A percentile compares a stretch with the other conserved stretches of the same genome.
These are phyloP conservation scores for Pythium volutum DNA, from an alignment of 352 stramenopile genomes.

Conservation along the genomic window DNA sequence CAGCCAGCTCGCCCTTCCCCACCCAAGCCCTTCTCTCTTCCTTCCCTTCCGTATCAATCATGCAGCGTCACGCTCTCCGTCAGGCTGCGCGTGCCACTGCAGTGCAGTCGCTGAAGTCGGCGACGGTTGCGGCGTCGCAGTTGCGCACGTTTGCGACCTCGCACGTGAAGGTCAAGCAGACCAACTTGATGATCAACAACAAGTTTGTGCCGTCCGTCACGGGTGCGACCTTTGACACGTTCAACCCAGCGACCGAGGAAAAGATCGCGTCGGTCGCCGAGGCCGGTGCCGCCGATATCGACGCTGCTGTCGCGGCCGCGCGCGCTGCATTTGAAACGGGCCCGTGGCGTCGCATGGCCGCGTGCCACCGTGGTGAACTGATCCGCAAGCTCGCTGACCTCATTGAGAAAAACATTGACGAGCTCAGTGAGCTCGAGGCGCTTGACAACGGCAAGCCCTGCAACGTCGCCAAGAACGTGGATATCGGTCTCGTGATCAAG, in stretches of 20 bases:
- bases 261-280: conserved; percentile 50
- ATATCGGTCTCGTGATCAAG: conserved; percentile 63
- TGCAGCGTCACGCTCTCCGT: conserved; percentile 54
- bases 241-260: conserved; percentile 55
- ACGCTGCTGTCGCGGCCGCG: conserved; percentile 45
- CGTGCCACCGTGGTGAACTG: conserved; percentile 38
- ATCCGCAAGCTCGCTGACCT: conserved; percentile 52
- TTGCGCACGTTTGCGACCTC: conserved; percentile 28
- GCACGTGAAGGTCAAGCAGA: conserved; percentile 50
- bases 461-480: conserved; percentile 51
- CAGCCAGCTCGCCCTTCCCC: conserved; percentile 6
- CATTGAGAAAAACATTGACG: conserved; percentile 37
- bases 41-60: conserved; percentile 4
- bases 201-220: conserved; percentile 70
- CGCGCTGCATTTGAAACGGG: conserved; percentile 41
- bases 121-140: conserved; percentile 22
- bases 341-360: conserved; percentile 40
- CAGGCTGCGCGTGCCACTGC: conserved; percentile 29
- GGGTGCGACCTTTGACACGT: conserved; percentile 60
- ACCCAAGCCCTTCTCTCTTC: too few relatives aligned
- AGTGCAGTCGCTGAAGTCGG: conserved; percentile 25
- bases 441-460: conserved; percentile 68
- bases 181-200: conserved; percentile 84
- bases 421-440: conserved; percentile 51
- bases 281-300: conserved; percentile 40